Evolutionary conservation across 495 filamentous ascomycete species (phyloP).

Genomic region (Wilcoxina mikolae): DNA sequence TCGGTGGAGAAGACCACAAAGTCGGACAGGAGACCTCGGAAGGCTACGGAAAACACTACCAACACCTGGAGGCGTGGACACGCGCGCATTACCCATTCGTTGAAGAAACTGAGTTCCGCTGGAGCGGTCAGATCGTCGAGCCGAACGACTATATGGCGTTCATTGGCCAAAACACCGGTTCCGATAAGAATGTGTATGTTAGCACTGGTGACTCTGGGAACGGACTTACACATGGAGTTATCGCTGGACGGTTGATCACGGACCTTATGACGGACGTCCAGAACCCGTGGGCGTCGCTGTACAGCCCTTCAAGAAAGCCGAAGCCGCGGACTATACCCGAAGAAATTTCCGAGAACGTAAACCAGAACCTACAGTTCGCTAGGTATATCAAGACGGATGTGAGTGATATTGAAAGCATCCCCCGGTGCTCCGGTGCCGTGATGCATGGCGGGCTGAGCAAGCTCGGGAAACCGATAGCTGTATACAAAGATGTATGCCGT

Average conservation of each 20-base stretch:
- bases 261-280: conserved; percentile 38
- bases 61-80: conserved; percentile 39
- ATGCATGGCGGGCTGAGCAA: conserved; percentile 32
- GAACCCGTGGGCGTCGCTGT: conserved; percentile 39
- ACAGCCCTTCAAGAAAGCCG: conserved; percentile 36
- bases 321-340: conserved; percentile 31
- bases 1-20: conserved; percentile 48
- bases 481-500: conserved; percentile 37
- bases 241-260: conserved; percentile 40
- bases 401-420: conserved; percentile 43
- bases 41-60: conserved; percentile 31
- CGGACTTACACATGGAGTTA: conserved; percentile 42
- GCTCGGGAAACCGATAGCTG: conserved; percentile 35
- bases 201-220: conserved; percentile 46
- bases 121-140: conserved; percentile 46
- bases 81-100: conserved; percentile 40
- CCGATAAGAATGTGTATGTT: conserved; percentile 36
- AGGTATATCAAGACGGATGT: conserved; percentile 41
- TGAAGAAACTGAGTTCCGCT: conserved; percentile 37
- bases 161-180: conserved; percentile 42
- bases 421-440: conserved; percentile 36
- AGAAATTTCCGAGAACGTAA: conserved; percentile 34
- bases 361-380: conserved; percentile 45
- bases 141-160: conserved; percentile 42
- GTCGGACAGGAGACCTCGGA: conserved; percentile 38